These are phyloP conservation scores for Mycena sp. DNA, from an alignment of 1,284 basidiomycete genomes.

Conservation along the genomic window DNA sequence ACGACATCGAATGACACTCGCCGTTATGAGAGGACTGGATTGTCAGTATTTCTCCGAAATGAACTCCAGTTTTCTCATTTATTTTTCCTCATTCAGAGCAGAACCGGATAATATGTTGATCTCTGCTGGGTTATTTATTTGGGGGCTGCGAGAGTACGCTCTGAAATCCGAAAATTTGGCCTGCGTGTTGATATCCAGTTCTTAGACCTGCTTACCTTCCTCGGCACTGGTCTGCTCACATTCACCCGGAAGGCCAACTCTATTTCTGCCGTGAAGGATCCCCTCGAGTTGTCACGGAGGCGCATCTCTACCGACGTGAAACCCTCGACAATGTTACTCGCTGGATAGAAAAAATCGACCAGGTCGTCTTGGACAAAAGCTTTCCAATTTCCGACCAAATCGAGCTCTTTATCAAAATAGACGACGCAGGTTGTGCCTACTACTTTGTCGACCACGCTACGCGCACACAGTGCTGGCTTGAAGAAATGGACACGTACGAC, in stretches of 20 bases:
- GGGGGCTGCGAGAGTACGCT: constrained; percentile 35
- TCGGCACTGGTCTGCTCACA: constrained; percentile 50
- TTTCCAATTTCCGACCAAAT: constrained; percentile 45
- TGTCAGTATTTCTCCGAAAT: constrained; percentile 15
- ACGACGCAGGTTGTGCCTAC: constrained; percentile 56
- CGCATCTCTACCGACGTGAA: constrained; percentile 49
- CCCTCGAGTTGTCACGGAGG: constrained; percentile 57
- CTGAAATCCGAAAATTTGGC: background rate
- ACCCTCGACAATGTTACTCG: constrained; percentile 42
- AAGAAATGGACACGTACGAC: constrained; percentile 47
- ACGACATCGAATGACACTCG: constrained; percentile 38
- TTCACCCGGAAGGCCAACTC: constrained; percentile 63
- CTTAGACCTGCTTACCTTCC: constrained; percentile 50
- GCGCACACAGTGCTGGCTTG: constrained; percentile 61
- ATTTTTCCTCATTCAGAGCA: constrained; percentile 34
- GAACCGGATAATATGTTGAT: constrained; percentile 33
- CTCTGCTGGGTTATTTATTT: constrained; percentile 38
- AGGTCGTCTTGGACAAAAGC: constrained; percentile 39
- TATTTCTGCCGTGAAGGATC: constrained; percentile 51
- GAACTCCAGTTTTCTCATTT: constrained; percentile 10
- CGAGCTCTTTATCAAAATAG: too few relatives aligned
- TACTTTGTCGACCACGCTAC: constrained; percentile 61
- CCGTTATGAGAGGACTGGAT: constrained; percentile 31
- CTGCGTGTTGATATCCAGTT: background rate
- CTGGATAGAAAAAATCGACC: constrained; percentile 45